Evolutionary conservation across 164 flowering plant genomes (phyloP), one percentile per base, ranked within the genome.

Genomic region (Macadamia integrifolia): DNA sequence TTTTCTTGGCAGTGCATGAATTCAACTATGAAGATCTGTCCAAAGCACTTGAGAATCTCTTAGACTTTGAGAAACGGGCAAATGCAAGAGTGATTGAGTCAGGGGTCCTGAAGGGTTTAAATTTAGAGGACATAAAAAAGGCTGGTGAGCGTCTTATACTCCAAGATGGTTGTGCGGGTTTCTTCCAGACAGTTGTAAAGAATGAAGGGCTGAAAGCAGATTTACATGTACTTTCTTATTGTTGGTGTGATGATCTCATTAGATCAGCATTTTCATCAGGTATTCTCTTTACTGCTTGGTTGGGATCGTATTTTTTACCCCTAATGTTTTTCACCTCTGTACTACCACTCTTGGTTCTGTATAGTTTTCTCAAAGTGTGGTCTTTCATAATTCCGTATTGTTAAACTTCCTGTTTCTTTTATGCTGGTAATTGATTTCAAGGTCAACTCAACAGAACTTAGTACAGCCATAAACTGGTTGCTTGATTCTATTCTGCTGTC

Each of bases 91-190:
- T 92, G 32, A 73, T 84, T 23, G 85, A 87, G 50, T 88, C 95
- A 30, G 95, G 88, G 50, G 93, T 92, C 52, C 82, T 92, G 12
- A 86, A 85, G 82, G 98, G 98, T 65, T 61, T 92, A 76, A 85
- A 81, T 78, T 65, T 84, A 64, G 98, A 90, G 69, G 96, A 87
- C 66, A 83, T 92, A 76, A 88, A 81, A 64, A 82, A 86, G 62
- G 90, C 94, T 68, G 96, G 96, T 43, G 87, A 86, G 64, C 82
- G 77, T 9, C 75, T 92, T 9, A 74, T 78, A 73, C 86, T 92
- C 74, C 94, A 92, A 67, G 91, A 90, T 76, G 94, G 96, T 65
- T 92, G 92, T 77, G 58, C 61, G 15, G 66, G 65, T 52, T 92
- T 92, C 78, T 89, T 92, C 64, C 82, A 83, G 72, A 81, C 76